These are phyloP conservation scores for Exophiala sideris DNA, from an alignment of 2,329 filamentous ascomycete species.

Conservation along the genomic window DNA sequence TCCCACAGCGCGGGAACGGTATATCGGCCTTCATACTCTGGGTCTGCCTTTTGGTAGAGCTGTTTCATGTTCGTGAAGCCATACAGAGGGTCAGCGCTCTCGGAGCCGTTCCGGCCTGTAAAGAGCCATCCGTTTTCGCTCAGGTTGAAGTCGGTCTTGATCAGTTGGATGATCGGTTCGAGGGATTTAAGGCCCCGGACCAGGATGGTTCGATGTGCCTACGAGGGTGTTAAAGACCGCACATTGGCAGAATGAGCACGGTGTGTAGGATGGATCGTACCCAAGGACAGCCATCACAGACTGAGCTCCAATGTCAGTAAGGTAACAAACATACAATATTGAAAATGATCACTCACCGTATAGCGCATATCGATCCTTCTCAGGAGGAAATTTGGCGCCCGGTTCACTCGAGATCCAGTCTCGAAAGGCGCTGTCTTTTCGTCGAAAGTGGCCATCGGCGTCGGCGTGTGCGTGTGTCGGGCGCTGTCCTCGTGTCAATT, in stretches of 20 bases:
- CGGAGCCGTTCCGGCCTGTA: slow-evolving; percentile 56
- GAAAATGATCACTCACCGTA: slow-evolving; percentile 37
- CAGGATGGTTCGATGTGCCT: slow-evolving; percentile 51
- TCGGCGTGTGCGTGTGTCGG: slow-evolving; percentile 37
- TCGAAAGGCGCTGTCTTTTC: slow-evolving; percentile 55
- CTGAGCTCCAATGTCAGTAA: too few species aligned
- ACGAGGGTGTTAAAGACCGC: slow-evolving; percentile 4
- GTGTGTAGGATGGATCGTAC: slow-evolving; percentile 29
- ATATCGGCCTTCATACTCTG: slow-evolving; percentile 68
- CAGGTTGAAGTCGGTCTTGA: slow-evolving; percentile 44
- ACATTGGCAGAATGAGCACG: not conserved
- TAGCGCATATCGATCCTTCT: slow-evolving; percentile 59
- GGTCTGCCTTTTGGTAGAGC: slow-evolving; percentile 69
- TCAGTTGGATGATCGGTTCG: slow-evolving; percentile 48
- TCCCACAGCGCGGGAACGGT: slow-evolving; percentile 83
- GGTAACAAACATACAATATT: too few species aligned
- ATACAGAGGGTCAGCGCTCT: slow-evolving; percentile 65
- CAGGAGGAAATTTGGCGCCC: slow-evolving; percentile 54
- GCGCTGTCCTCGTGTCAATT: slow-evolving; percentile 13
- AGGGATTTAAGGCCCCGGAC: slow-evolving; percentile 51
- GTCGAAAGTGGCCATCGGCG: slow-evolving; percentile 51
- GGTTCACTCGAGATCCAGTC: slow-evolving; percentile 53
- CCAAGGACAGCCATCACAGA: slow-evolving; percentile 58
- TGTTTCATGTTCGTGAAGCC: slow-evolving; percentile 69
- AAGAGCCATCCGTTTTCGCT: slow-evolving; percentile 68